Evolutionary conservation across 2,329 filamentous ascomycete genomes (phyloP).

Genomic region (Penicillium glabrum): DNA sequence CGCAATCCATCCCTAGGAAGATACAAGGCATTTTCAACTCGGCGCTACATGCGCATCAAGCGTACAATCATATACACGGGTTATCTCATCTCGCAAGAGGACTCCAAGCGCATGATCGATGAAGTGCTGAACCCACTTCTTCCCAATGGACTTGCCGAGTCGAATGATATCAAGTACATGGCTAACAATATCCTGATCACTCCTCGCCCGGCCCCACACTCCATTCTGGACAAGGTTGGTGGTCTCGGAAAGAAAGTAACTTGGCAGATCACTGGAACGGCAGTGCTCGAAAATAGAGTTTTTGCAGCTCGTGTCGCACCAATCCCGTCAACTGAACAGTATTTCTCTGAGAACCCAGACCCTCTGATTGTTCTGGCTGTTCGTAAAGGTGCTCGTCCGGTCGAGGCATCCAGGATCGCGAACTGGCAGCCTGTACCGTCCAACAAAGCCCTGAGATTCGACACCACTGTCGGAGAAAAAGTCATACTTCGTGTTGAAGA

Average conservation of each 20-base stretch:
- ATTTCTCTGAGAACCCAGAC: slow-evolving; percentile 75
- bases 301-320: slow-evolving; percentile 85
- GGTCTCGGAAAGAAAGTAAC: slow-evolving; percentile 79
- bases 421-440: slow-evolving; percentile 76
- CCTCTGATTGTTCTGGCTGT: slow-evolving; percentile 83
- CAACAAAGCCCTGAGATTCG: slow-evolving; percentile 72
- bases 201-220: slow-evolving; percentile 69
- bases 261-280: slow-evolving; percentile 80
- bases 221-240: slow-evolving; percentile 78
- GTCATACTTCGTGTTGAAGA: slow-evolving; percentile 77
- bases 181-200: slow-evolving; percentile 91
- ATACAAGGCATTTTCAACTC: slow-evolving; percentile 37
- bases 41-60: slow-evolving; percentile 63
- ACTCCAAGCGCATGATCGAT: slow-evolving; percentile 69
- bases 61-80: slow-evolving; percentile 90
- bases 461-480: slow-evolving; percentile 84
- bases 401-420: slow-evolving; percentile 77
- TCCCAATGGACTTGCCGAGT: slow-evolving; percentile 60
- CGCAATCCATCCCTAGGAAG: slow-evolving; percentile 33
- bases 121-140: slow-evolving; percentile 60
- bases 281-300: slow-evolving; percentile 72
- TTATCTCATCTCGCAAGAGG: slow-evolving; percentile 74
- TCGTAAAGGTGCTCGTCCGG: slow-evolving; percentile 70
- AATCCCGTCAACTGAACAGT: slow-evolving; percentile 63
- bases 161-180: slow-evolving; percentile 72